Conservation (phyloP, 805 yeast genomes). For the Pichia rugopelliculosa region DNA sequence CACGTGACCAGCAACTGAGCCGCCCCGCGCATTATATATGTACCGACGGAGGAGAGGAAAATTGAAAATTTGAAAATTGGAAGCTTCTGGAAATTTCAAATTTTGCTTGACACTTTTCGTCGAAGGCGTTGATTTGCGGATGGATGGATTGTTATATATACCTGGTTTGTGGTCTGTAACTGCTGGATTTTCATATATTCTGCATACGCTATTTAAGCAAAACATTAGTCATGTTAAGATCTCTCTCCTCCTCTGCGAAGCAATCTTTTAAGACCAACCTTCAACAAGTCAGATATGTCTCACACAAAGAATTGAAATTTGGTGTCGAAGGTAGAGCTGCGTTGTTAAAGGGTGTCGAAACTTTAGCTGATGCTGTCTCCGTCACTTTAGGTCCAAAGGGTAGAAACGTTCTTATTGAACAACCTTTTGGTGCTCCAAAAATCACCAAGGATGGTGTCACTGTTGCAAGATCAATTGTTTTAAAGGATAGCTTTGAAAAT, state of each 20-base stretch:
- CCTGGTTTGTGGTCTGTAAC: not conserved
- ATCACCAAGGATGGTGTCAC: slow-evolving; percentile 99
- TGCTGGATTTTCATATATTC: not conserved
- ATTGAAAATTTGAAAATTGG: not conserved
- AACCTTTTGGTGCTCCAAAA: slow-evolving; percentile 93
- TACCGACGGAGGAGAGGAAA: no score
- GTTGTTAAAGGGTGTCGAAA: slow-evolving; percentile 85
- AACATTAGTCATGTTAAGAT: slow-evolving; percentile 1
- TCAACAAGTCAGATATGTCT: slow-evolving; percentile 33
- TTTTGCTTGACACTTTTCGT: not conserved
- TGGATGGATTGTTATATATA: no score
- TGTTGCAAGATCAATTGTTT: slow-evolving; percentile 78
- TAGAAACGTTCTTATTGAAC: slow-evolving; percentile 93
- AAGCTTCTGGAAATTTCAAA: not conserved
- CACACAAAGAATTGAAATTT: slow-evolving; percentile 91
- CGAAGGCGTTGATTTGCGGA: not conserved
- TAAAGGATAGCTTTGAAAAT: slow-evolving; percentile 89
- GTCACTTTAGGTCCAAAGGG: slow-evolving; percentile 98
- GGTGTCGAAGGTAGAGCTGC: slow-evolving; percentile 98
- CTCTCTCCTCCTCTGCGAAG: slow-evolving; percentile 30
- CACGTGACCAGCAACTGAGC: not conserved
- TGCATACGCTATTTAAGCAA: not conserved
- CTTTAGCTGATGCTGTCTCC: slow-evolving; percentile 91
- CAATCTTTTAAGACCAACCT: slow-evolving; percentile 32
- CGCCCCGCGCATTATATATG: no score